Percentiles rank a stretch among this genome's conserved stretches.
Evolutionary conservation across 805 yeast species (phyloP).

Genomic region (Yarrowia yakushimensis): DNA sequence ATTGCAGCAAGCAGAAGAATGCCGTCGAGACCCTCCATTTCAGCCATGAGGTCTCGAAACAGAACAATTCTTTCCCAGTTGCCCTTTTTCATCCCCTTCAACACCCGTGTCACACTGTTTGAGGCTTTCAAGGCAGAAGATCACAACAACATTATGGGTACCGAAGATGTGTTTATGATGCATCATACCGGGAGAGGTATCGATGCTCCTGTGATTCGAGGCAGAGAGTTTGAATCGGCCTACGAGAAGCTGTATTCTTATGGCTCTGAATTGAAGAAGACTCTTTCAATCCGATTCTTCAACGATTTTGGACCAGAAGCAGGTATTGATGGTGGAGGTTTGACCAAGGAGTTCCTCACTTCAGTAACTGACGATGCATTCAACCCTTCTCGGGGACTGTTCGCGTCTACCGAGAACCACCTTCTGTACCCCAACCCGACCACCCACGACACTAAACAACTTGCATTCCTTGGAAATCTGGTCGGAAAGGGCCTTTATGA

Average conservation of each 20-base stretch:
- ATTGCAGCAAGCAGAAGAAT: background rate
- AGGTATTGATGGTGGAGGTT: slow-evolving; percentile 96
- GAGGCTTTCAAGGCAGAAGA: slow-evolving; percentile 60
- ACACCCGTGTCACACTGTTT: slow-evolving; percentile 68
- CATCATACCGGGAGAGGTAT: slow-evolving; percentile 31
- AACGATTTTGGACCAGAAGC: slow-evolving; percentile 78
- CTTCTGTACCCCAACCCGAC: slow-evolving; percentile 74
- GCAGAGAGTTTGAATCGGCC: slow-evolving; percentile 70
- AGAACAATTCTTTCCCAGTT: slow-evolving; percentile 54
- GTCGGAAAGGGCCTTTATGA: slow-evolving; percentile 89
- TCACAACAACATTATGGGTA: background rate
- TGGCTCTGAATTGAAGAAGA: slow-evolving; percentile 56
- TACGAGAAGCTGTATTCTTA: slow-evolving; percentile 52
- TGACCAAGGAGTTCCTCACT: slow-evolving; percentile 86
- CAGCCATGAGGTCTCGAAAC: slow-evolving; percentile 31
- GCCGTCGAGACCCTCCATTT: background rate
- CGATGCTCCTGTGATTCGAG: slow-evolving; percentile 62
- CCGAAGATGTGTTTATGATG: slow-evolving; percentile 1
- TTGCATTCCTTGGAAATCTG: slow-evolving; percentile 71
- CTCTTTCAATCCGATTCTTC: slow-evolving; percentile 60
- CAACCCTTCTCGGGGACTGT: slow-evolving; percentile 41
- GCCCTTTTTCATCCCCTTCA: slow-evolving; percentile 80
- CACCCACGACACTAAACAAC: slow-evolving; percentile 38
- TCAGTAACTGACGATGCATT: slow-evolving; percentile 69
- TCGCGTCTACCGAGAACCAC: slow-evolving; percentile 48